Evolutionary conservation across 2,329 filamentous ascomycete species (phyloP).

Genomic region (Aaosphaeria pasadenensis): DNA sequence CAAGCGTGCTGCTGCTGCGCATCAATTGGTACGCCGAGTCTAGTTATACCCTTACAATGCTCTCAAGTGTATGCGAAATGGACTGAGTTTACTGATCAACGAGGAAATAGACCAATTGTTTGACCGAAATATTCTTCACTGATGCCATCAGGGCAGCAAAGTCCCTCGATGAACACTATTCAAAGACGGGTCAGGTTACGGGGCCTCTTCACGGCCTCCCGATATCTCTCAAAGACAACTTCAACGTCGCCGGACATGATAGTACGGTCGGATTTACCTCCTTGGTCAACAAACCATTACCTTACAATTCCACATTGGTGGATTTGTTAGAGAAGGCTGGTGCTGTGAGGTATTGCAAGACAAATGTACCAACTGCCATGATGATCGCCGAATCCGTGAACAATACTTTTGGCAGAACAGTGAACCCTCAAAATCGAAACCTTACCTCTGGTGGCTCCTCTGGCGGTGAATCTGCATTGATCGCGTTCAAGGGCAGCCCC

Average conservation of each 20-base stretch:
- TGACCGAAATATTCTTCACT: constrained; percentile 57
- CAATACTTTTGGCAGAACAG: constrained; percentile 61
- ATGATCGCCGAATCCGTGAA: constrained; percentile 69
- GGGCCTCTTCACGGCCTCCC: constrained; percentile 68
- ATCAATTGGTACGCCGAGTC: constrained; percentile 48
- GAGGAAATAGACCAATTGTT: constrained; percentile 53
- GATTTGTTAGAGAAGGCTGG: constrained; percentile 58
- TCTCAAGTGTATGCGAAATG: neutral
- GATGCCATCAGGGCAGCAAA: constrained; percentile 52
- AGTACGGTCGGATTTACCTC: constrained; percentile 63
- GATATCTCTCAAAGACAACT: constrained; percentile 68
- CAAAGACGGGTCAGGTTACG: constrained; percentile 43
- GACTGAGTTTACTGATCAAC: constrained; percentile 2
- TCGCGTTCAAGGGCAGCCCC: constrained; percentile 57
- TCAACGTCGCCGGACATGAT: constrained; percentile 60
- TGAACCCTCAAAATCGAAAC: constrained; percentile 59
- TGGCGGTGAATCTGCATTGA: constrained; percentile 64
- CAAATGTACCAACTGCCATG: constrained; percentile 67
- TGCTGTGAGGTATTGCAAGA: constrained; percentile 68
- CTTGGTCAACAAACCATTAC: constrained; percentile 58
- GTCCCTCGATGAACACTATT: constrained; percentile 51
- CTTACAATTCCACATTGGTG: constrained; percentile 56
- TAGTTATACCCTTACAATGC: neutral
- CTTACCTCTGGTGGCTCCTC: constrained; percentile 64
- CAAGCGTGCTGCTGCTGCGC: constrained; percentile 53